phyloP scores from a whole-genome alignment of 495 filamentous ascomycete genomes.

The Podospora appendiculata region DNA sequence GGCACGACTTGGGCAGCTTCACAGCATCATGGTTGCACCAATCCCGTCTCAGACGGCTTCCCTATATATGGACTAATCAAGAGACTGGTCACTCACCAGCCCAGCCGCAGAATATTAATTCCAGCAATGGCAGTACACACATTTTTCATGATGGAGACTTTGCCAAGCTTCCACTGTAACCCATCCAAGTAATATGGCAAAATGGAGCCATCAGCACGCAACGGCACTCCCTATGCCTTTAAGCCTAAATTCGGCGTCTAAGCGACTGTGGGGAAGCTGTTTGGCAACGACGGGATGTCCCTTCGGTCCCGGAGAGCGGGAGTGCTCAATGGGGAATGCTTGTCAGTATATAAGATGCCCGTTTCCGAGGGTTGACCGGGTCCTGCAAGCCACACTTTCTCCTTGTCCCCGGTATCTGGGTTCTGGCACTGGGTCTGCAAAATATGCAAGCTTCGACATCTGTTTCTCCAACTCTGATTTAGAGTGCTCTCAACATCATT shows the following conservation, averaged over 20 bases:
- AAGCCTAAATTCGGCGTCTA: constrained; percentile 9
- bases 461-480: not conserved
- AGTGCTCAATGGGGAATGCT: too few species aligned
- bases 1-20: too few species aligned
- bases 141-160: too few species aligned
- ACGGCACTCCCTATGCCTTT: not conserved
- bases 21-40: too few species aligned
- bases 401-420: not conserved
- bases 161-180: too few species aligned
- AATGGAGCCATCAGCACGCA: too few species aligned
- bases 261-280: constrained; percentile 8
- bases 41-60: too few species aligned
- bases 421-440: not conserved
- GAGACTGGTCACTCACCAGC: too few species aligned
- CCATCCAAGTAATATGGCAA: not conserved
- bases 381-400: not conserved
- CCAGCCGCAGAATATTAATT: too few species aligned
- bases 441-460: not conserved
- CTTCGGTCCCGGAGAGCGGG: not conserved
- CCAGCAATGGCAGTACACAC: too few species aligned
- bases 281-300: not conserved
- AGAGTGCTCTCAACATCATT: too few species aligned
- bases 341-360: constrained; percentile 1
- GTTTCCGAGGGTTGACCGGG: not conserved
- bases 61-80: too few species aligned